These are phyloP conservation scores for Friedmanniomyces simplex DNA, from an alignment of 495 filamentous ascomycete species.

Conservation along the genomic window DNA sequence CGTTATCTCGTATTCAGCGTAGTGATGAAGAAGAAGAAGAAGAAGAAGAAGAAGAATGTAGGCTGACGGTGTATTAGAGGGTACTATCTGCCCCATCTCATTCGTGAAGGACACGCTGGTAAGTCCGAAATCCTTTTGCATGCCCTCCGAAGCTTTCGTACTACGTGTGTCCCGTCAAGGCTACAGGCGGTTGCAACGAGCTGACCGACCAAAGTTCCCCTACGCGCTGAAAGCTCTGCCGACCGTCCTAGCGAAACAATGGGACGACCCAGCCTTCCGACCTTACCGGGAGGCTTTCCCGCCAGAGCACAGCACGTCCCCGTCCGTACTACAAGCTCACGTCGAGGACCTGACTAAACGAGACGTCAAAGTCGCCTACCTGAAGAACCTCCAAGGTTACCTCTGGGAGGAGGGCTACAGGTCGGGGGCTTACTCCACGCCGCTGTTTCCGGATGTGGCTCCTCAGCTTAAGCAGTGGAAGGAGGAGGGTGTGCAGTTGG, in stretches of 20 bases:
- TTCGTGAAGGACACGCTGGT: slow-evolving; percentile 64
- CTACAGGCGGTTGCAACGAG: slow-evolving; percentile 7
- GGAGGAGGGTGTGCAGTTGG: slow-evolving; percentile 36
- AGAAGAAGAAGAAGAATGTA: too few relatives aligned
- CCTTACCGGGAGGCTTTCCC: slow-evolving; percentile 56
- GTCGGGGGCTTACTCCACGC: slow-evolving; percentile 48
- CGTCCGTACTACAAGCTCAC: slow-evolving; percentile 43
- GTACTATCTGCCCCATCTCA: slow-evolving; percentile 59
- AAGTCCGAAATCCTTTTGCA: slow-evolving; percentile 32
- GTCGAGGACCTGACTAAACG: slow-evolving; percentile 52
- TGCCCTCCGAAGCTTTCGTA: too few relatives aligned
- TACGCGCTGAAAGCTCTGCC: slow-evolving; percentile 55
- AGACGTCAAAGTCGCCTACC: slow-evolving; percentile 57
- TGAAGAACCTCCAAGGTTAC: slow-evolving; percentile 65
- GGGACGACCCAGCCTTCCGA: slow-evolving; percentile 46
- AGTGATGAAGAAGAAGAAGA: not conserved
- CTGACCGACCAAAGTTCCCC: slow-evolving; percentile 50
- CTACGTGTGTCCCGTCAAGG: too few relatives aligned
- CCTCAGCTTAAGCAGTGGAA: slow-evolving; percentile 44
- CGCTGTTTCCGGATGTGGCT: slow-evolving; percentile 57
- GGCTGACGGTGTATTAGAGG: slow-evolving; percentile 38
- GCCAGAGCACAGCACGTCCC: slow-evolving; percentile 40
- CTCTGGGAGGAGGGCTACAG: slow-evolving; percentile 58
- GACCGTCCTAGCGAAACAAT: slow-evolving; percentile 44
- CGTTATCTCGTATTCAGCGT: not conserved